Evolutionary conservation across 2,329 filamentous ascomycete species (phyloP), one percentile per base, ranked within the genome.

Genomic region (Aureobasidium uvarum): DNA sequence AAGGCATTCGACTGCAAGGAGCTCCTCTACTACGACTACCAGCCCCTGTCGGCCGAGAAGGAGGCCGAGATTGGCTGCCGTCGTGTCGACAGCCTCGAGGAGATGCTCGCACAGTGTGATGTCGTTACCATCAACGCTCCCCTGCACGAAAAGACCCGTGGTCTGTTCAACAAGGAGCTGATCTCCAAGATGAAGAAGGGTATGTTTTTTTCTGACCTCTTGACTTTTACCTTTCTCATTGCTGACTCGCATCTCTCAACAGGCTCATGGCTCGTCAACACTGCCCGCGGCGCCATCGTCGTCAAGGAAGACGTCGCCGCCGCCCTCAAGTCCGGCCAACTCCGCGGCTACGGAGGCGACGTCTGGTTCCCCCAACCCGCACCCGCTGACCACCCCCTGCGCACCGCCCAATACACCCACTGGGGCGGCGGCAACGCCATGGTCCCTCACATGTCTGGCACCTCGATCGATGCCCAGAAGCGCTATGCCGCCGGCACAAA

Each of bases 1-100:
- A 96, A 96, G 88, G 84, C 93, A 71, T 99, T 99, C 77, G 94
- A 96, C 85, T 99, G 95, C 91, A 96, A 96, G 89, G 94, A 98
- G 85, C 87, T 99, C 59, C 87, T 98, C 70, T 99, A 99, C 90
- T 98, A 91, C 79, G 95, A 99, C 84, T 99, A 99, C 89, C 95
- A 99, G 86, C 92, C 94, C 62, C 85, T 99, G 70, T 84, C 81
- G 67, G 76, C 91, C 67, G 92, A 96, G 83, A 84, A 87, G 74
- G 93, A 98, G 87, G 87, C 90, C 81, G 94, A 97, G 84, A 98
- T 98, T 81, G 94, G 94, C 78, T 93, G 89, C 86, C 86, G 92
- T 74, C 88, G 95, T 68, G 92, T 98, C 67, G 89, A 94, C 56
- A 85, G 78, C 74, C 88, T 99, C 74, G 93, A 97, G 85, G 94